Evolutionary conservation across 768 basidiomycete species (phyloP).

Genomic region (Lentinus brumalis): DNA sequence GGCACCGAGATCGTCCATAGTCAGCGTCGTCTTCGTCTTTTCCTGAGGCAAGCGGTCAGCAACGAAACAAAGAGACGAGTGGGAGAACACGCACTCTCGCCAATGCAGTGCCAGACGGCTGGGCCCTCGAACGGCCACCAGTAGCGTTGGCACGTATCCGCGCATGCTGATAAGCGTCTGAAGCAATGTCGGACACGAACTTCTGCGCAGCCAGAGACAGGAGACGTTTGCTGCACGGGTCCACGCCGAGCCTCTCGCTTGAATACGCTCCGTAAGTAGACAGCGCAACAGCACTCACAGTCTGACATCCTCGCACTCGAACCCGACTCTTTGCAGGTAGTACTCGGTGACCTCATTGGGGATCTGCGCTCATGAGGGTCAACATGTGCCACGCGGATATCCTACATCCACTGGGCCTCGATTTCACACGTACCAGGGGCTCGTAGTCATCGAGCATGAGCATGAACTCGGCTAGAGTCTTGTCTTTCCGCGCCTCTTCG

Average conservation of each 20-base stretch:
- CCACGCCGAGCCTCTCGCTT: neutral
- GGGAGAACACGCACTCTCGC: conserved; percentile 52
- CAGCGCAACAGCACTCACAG: conserved; percentile 54
- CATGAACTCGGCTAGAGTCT: conserved; percentile 90
- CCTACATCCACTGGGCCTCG: neutral
- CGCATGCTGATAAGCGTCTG: conserved; percentile 97
- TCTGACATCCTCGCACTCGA: conserved; percentile 92
- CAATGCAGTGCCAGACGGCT: conserved; percentile 59
- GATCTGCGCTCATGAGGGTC: conserved; percentile 53
- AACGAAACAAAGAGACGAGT: neutral
- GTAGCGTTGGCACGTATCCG: conserved; percentile 90
- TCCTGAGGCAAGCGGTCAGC: conserved; percentile 49
- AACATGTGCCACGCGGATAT: neutral
- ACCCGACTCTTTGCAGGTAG: conserved; percentile 93
- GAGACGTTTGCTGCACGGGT: conserved; percentile 75
- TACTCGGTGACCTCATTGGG: conserved; percentile 98
- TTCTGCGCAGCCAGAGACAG: conserved; percentile 96
- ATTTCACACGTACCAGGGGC: conserved; percentile 66
- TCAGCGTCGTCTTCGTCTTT: conserved; percentile 90
- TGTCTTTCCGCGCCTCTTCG: conserved; percentile 85
- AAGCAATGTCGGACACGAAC: conserved; percentile 94
- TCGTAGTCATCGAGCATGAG: conserved; percentile 97
- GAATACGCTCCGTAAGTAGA: neutral
- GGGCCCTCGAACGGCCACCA: conserved; percentile 67
- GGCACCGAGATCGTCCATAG: conserved; percentile 95